A percentile compares a stretch with the other conserved stretches of the same genome.
Evolutionary conservation across 2,329 filamentous ascomycete genomes (phyloP).

Genomic region (Penicillium sp.): DNA sequence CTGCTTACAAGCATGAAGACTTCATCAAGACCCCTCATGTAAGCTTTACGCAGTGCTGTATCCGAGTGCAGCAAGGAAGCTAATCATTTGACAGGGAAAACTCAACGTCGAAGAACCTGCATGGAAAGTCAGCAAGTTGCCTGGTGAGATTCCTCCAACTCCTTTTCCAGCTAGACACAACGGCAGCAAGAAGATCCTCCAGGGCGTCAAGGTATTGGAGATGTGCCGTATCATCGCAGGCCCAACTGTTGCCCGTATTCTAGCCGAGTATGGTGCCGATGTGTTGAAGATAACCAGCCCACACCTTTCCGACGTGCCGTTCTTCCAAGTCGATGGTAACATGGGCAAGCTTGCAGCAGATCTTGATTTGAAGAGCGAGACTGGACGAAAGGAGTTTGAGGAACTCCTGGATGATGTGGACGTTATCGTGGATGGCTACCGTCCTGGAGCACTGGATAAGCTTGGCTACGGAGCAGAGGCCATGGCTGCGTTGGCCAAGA

Average conservation of each 20-base stretch:
- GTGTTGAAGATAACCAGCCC: slow-evolving; percentile 71
- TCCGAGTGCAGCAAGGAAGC: background rate
- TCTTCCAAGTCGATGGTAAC: slow-evolving; percentile 72
- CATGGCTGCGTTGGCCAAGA: slow-evolving; percentile 54
- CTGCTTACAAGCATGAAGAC: slow-evolving; percentile 58
- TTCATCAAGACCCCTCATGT: slow-evolving; percentile 59
- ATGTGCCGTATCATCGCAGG: slow-evolving; percentile 74
- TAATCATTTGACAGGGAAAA: slow-evolving; percentile 25
- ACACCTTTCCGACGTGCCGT: slow-evolving; percentile 65
- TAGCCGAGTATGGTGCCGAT: slow-evolving; percentile 73
- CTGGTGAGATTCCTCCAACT: slow-evolving; percentile 28
- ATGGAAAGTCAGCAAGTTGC: slow-evolving; percentile 36
- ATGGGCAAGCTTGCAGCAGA: slow-evolving; percentile 68
- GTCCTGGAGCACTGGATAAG: slow-evolving; percentile 62
- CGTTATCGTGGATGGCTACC: slow-evolving; percentile 68
- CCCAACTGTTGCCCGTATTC: slow-evolving; percentile 66
- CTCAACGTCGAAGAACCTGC: slow-evolving; percentile 36
- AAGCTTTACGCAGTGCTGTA: slow-evolving; percentile 17
- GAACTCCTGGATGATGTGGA: slow-evolving; percentile 61
- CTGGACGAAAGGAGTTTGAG: slow-evolving; percentile 58
- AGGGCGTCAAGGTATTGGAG: slow-evolving; percentile 69
- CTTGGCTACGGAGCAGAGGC: slow-evolving; percentile 61
- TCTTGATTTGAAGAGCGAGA: slow-evolving; percentile 59
- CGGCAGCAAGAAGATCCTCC: slow-evolving; percentile 41
- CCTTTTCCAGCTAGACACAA: slow-evolving; percentile 32